Evolutionary conservation across 2,329 filamentous ascomycete genomes (phyloP), one percentile per base, ranked within the genome.

Genomic region (Diaporthe destruens): DNA sequence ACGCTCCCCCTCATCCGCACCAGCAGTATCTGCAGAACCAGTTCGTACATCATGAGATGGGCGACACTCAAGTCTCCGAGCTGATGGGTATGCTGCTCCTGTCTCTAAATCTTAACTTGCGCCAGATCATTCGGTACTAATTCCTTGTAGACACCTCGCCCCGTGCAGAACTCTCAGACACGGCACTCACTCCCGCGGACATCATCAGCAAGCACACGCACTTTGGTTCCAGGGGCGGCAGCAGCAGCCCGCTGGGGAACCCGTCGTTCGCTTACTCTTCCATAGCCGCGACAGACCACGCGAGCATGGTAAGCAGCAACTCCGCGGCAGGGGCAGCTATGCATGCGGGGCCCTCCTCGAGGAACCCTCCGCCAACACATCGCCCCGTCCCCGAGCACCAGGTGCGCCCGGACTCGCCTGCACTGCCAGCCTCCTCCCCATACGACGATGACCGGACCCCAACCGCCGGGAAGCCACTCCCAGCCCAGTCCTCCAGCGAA

Each of bases 131-230:
- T 2, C n/a, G 2, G 55, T 57, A 32, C 55, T 72, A 66, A 75
- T 67, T 59, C 23, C 11, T 69, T 47, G 66, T 69, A 84, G 86
- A 87, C 74, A 86, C 83, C 0, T 86, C 85, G 0, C 79, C 81
- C 0, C 82, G 76, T 0, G 79, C 78, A 20, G 87, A 89, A 74
- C 82, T 89, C 3, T 81, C 84, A 23, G 84, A 84, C 71, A 85
- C 83, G 1, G 81, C 81, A 18, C 78, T 85, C 20, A 80, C 82
- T 0, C 81, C 81, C 8, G 75, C 81, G 16, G 82, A 85, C 2
- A 79, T 85, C n/a, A 80, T 84, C 59, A 80, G 81, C 69, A 80
- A 79, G 49, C 76, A 83, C 77, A 78, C 80, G 2, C 77, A 78
- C 63, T 77, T 82, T 34, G 77, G 76, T 56, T 74, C 68, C 23